Evolutionary conservation across 139 green algal genomes (phyloP).

Genomic region (Chlorella sorokiniana): DNA sequence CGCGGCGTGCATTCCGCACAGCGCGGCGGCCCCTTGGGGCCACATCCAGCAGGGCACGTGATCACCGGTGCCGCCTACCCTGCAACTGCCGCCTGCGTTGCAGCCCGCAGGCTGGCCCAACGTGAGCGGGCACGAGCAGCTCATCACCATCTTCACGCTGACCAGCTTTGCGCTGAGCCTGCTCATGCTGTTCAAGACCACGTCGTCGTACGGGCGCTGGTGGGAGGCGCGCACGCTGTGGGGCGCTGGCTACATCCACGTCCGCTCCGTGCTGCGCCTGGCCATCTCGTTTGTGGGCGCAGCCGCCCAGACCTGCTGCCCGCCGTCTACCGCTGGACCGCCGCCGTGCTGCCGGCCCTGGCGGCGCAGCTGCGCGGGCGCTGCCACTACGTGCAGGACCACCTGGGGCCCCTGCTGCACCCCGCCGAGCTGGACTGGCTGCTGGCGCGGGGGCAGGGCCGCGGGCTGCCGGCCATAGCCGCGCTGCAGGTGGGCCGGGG

Average conservation of each 20-base stretch:
- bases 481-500: background rate
- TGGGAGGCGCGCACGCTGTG: slow-evolving; percentile 37
- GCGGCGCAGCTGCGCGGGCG: slow-evolving; percentile 4
- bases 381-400: background rate
- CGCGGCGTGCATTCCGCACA: too few relatives aligned
- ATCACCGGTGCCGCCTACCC: too few relatives aligned
- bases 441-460: background rate
- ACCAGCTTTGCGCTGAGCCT: slow-evolving; percentile 32
- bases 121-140: background rate
- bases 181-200: slow-evolving; percentile 47
- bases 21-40: too few relatives aligned
- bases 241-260: slow-evolving; percentile 27
- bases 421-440: slow-evolving; percentile 9
- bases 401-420: background rate
- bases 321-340: slow-evolving; percentile 16
- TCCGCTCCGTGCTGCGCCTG: slow-evolving; percentile 31
- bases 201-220: slow-evolving; percentile 31
- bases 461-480: slow-evolving; percentile 9
- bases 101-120: background rate
- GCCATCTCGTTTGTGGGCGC: background rate
- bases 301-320: slow-evolving; percentile 9
- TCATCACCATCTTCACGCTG: background rate
- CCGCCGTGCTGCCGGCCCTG: slow-evolving; percentile 18
- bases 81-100: background rate
- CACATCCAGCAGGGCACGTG: too few relatives aligned